Evolutionary conservation across 352 stramenopile genomes (phyloP).

Genomic region (Globisporangium yorkense): DNA sequence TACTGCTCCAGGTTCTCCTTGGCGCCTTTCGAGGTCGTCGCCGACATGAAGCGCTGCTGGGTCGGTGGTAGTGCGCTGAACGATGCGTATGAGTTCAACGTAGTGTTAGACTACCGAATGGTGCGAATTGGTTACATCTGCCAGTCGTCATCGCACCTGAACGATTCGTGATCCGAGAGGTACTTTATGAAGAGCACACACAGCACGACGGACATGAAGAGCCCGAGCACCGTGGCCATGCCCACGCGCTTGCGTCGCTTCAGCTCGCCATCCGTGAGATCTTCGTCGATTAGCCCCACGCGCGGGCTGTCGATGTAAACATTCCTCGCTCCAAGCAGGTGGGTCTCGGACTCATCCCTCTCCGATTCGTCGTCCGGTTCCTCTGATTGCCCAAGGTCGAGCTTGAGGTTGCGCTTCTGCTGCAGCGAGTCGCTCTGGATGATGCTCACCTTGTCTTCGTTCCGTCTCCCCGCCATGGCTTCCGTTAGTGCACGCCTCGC

Average conservation of each 20-base stretch:
- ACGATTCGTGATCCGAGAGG: conserved; percentile 62
- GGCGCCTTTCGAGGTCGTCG: conserved; percentile 54
- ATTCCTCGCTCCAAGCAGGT: conserved; percentile 34
- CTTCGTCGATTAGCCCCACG: conserved; percentile 28
- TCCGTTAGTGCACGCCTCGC: not conserved
- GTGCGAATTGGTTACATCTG: no score
- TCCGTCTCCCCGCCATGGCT: conserved; percentile 2
- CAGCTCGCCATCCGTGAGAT: conserved; percentile 48
- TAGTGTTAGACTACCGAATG: not conserved
- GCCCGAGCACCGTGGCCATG: conserved; percentile 40
- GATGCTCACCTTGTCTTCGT: conserved; percentile 47
- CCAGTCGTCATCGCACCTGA: conserved; percentile 29
- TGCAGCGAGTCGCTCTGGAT: conserved; percentile 44
- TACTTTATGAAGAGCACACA: conserved; percentile 61
- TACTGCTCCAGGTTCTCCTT: conserved; percentile 74
- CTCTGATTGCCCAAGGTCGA: conserved; percentile 18
- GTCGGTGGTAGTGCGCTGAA: conserved; percentile 58
- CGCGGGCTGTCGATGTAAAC: conserved; percentile 73
- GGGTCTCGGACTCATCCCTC: conserved; percentile 36
- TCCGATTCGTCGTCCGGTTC: conserved; percentile 27
- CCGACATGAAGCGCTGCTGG: conserved; percentile 73
- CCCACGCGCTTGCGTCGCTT: conserved; percentile 47
- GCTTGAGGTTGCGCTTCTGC: conserved; percentile 23
- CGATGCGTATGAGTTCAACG: not conserved
- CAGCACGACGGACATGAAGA: conserved; percentile 55